Evolutionary conservation across 352 stramenopile genomes (phyloP), one percentile per base, ranked within the genome.

Genomic region (Paralagenidium karlingii): DNA sequence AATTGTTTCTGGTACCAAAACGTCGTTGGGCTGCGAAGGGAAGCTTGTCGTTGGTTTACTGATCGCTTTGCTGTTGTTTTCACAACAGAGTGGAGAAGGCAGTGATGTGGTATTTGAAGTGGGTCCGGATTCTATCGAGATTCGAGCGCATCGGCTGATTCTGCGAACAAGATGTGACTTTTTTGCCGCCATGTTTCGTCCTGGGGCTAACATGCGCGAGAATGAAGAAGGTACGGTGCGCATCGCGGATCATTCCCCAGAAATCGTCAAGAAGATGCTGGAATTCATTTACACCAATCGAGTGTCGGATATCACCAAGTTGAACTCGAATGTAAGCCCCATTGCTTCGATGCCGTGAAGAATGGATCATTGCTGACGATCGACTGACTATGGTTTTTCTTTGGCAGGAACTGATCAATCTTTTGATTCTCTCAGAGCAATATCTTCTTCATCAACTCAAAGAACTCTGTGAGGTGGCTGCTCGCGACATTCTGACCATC

Each of bases 201-300:
- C 65, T 20, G 80, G 73, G 24, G 70, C 68, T 7, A n/a, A n/a
- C n/a, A 92, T 95, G 81, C 59, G 67, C 21, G 82, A 95, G 40
- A 92, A 77, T 36, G 66, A 83, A 50, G 59, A 68, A 22, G 77
- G 77, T 9, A 49, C 85, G n/a, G 70, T 94, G 28, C 53, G 68
- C n/a, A 85, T 93, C 24, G 69, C 80, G 26, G 69, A 89, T 38
- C 66, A 89, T 45, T 73, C 65, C 3, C 55, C 63, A 5, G 73
- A 89, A 11, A 93, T 92, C 55, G 76, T 95, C 28, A 60, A 63
- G 34, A 89, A 90, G 63, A 92, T 95, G 71, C 69, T 95, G 31
- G 83, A 95, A 62, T 95, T 89, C 46, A 88, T 95, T 37, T 95
- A 95, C 55, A 94, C 83, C 3, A 94, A 95, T 53, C 63, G 69